Evolutionary conservation across 345 rosid species (phyloP).

Genomic region (Citrus inodora): DNA sequence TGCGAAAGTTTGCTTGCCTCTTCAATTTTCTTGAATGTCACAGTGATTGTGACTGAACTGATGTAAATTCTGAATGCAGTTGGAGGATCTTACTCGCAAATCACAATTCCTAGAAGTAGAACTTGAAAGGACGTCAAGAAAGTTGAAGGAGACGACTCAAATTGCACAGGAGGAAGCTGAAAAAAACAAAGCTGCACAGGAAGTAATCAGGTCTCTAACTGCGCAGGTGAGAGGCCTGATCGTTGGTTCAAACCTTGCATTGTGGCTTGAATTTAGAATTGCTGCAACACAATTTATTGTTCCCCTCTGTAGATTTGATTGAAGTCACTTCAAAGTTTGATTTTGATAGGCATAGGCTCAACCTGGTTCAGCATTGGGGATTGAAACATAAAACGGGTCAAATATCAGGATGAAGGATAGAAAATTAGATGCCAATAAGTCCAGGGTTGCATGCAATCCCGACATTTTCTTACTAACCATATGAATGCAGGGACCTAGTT

Average conservation of each 20-base stretch:
- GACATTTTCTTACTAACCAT: background rate
- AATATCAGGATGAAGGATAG: background rate
- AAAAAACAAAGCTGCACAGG: slow-evolving; percentile 53
- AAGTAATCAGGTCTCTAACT: slow-evolving; percentile 52
- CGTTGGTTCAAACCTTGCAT: background rate
- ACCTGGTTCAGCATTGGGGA: background rate
- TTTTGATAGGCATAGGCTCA: background rate
- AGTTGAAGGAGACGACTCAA: slow-evolving; percentile 48
- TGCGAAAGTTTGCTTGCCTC: background rate
- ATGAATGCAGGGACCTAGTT: background rate
- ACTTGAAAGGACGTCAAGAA: slow-evolving; percentile 43
- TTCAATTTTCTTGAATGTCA: background rate
- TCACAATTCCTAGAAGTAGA: slow-evolving; percentile 47
- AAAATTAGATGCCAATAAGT: background rate
- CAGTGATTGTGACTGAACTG: background rate
- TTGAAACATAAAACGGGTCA: background rate
- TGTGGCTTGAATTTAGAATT: background rate
- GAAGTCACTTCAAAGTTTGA: background rate
- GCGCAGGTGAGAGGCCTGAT: slow-evolving; percentile 34
- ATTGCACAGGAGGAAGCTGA: slow-evolving; percentile 49
- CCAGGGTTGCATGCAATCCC: background rate
- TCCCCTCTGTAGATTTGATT: background rate
- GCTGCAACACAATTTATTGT: background rate
- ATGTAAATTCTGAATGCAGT: slow-evolving; percentile 34
- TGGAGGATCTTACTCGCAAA: slow-evolving; percentile 57